Evolutionary conservation across 306 rosid genomes (phyloP), one percentile per base, ranked within the genome.

Genomic region (Citrullus mucosospermus): DNA sequence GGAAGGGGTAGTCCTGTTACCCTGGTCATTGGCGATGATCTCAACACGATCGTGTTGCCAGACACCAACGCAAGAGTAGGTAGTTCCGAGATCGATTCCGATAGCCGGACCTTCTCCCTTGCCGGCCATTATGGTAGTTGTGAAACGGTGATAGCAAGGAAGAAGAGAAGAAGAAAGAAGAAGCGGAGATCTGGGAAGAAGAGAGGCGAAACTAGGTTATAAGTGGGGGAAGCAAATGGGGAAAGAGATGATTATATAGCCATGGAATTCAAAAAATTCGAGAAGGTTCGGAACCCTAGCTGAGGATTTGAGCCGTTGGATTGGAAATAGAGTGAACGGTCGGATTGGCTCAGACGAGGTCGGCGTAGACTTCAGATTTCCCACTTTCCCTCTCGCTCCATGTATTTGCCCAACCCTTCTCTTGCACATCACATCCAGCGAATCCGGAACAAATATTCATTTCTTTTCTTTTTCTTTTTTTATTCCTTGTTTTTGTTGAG

Each of bases 41-140:
- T 90, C 93, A 16, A 86, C 93, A 4, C 93, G 91, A 46, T 88
- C 91, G 38, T 88, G 90, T 34, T 87, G 93, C 91, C 93, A 90
- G 0, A 90, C 93, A 4, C 91, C 93, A 8, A 88, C 93, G 68
- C 93, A 90, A 0, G 93, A 90, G 78, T 90, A 90, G 0, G 93
- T 90, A 14, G 93, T 90, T 0, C 93, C 93, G 30, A 90, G 90
- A 82, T 90, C 93, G 61, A 90, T 90, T 25, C 93, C 93, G 78
- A 90, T 90, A 46, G 93, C 93, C 44, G 90, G 88, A 25, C 91
- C 93, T 78, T 86, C 93, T 57, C 93, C 93, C 65, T 89, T 89
- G 8, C 89, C 91, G 77, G 91, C 93, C 93, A 89, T 87, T 68
- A 0, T 25, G 41, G 38, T n/a, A 2, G 13, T 2, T n/a, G 3